Evolutionary conservation across 192 early-diverging fungal species (phyloP).

Genomic region (Jimgerdemannia flammicorona): DNA sequence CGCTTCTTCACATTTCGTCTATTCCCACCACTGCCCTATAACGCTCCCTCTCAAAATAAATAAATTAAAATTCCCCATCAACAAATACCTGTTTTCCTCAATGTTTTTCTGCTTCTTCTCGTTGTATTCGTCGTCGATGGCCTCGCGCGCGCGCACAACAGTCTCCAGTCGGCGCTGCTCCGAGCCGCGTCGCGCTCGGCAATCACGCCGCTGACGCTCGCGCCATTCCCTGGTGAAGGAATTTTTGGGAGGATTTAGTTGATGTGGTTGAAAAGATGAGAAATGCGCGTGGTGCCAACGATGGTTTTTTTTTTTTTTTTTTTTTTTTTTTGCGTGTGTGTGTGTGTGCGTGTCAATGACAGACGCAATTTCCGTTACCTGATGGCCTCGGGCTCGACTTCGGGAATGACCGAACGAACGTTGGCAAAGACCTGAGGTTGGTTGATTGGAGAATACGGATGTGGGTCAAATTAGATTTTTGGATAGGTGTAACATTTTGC

Average conservation of each 20-base stretch:
- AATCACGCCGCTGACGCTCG: conserved; percentile 51
- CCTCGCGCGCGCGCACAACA: conserved; percentile 54
- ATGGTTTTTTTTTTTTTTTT: too few species aligned
- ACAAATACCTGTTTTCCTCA: conserved; percentile 52
- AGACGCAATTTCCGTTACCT: conserved; percentile 13
- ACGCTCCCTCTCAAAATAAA: too few species aligned
- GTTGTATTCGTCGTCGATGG: conserved; percentile 79
- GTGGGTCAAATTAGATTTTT: too few species aligned
- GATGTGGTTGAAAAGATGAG: too few species aligned
- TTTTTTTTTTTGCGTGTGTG: too few species aligned
- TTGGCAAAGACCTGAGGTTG: conserved; percentile 16
- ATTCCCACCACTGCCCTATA: too few species aligned
- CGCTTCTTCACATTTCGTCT: too few species aligned
- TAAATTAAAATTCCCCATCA: neutral
- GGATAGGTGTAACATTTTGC: too few species aligned
- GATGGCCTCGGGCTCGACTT: conserved; percentile 34
- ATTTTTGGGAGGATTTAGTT: too few species aligned
- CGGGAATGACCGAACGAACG: conserved; percentile 14
- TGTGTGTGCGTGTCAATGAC: too few species aligned
- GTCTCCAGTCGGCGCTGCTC: conserved; percentile 52
- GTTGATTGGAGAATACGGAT: too few species aligned
- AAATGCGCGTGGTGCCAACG: too few species aligned
- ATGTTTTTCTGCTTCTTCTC: conserved; percentile 64
- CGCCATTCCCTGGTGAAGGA: conserved; percentile 51
- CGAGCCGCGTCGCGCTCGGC: conserved; percentile 55